Conservation (phyloP, 805 yeast genomes). For the Yamadazyma takamatsuzukensis region DNA sequence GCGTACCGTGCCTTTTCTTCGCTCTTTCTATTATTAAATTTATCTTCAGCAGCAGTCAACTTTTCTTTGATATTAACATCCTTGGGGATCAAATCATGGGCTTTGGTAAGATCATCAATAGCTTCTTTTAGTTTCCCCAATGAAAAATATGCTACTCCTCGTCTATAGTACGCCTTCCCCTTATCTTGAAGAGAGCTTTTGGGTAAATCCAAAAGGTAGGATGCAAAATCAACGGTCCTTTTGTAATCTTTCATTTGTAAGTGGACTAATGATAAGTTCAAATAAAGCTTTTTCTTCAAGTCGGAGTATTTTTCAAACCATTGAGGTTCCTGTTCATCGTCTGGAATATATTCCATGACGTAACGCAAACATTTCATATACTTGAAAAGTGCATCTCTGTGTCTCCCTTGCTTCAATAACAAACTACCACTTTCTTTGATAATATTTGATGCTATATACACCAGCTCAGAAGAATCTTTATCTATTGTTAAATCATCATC, state of each 20-base stretch:
- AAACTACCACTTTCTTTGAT: constrained; percentile 69
- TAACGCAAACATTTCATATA: constrained; percentile 66
- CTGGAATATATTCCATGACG: constrained; percentile 70
- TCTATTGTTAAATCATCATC: constrained; percentile 64
- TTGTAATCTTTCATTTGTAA: constrained; percentile 47
- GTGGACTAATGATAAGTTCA: constrained; percentile 57
- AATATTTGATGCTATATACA: constrained; percentile 46
- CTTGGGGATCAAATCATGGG: constrained; percentile 40
- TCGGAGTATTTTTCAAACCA: constrained; percentile 47
- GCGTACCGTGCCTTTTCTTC: constrained; percentile 55
- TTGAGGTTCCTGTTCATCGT: constrained; percentile 56
- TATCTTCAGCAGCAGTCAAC: constrained; percentile 35
- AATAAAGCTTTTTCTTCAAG: constrained; percentile 49
- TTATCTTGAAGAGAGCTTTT: constrained; percentile 32
- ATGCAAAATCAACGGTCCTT: constrained; percentile 52
- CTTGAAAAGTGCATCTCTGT: constrained; percentile 54
- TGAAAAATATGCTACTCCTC: constrained; percentile 44
- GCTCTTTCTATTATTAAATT: constrained; percentile 41
- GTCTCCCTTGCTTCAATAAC: constrained; percentile 51
- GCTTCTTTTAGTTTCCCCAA: constrained; percentile 50
- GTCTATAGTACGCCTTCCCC: constrained; percentile 60
- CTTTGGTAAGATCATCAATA: constrained; percentile 40
- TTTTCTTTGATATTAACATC: constrained; percentile 50
- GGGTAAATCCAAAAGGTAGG: constrained; percentile 52
- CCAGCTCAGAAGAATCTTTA: constrained; percentile 52